Conservation (phyloP, 305 asterid species). For the Solanum hybrid region DNA sequence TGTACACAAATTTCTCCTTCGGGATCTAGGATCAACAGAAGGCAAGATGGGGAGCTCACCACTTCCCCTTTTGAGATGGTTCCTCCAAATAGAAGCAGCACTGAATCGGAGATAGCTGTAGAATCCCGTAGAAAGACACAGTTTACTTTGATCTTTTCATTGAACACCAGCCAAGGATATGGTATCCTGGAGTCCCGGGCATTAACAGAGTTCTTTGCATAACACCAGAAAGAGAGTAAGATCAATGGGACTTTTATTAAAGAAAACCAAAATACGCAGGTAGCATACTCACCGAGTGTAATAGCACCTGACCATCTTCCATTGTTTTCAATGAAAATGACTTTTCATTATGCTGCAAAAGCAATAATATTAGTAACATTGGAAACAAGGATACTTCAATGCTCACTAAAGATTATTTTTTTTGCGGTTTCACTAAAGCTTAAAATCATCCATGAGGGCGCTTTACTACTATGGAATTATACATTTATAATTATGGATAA, state of each 20-base stretch:
- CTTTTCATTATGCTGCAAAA: constrained; percentile 75
- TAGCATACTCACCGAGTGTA: constrained; percentile 59
- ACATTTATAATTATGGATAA: neutral
- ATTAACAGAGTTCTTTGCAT: constrained; percentile 66
- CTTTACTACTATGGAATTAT: neutral
- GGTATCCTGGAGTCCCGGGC: constrained; percentile 70
- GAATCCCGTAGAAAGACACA: constrained; percentile 90
- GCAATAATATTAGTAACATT: constrained; percentile 4
- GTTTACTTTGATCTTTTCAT: constrained; percentile 87
- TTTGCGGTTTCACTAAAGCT: neutral
- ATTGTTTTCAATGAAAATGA: constrained; percentile 83
- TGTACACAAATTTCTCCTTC: neutral
- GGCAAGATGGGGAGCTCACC: constrained; percentile 31
- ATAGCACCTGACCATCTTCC: constrained; percentile 88
- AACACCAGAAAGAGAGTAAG: constrained; percentile 16
- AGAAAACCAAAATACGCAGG: constrained; percentile 10
- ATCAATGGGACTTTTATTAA: neutral
- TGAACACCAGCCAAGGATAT: constrained; percentile 92
- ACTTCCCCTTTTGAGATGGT: constrained; percentile 48
- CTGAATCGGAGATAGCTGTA: constrained; percentile 85
- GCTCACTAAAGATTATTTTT: neutral
- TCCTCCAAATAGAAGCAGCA: constrained; percentile 92
- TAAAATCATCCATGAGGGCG: neutral
- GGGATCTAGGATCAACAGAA: constrained; percentile 1
- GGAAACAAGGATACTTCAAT: neutral